These are phyloP conservation scores for Trichoderma sp. DNA, from an alignment of 2,329 filamentous ascomycete genomes.

Conservation along the genomic window DNA sequence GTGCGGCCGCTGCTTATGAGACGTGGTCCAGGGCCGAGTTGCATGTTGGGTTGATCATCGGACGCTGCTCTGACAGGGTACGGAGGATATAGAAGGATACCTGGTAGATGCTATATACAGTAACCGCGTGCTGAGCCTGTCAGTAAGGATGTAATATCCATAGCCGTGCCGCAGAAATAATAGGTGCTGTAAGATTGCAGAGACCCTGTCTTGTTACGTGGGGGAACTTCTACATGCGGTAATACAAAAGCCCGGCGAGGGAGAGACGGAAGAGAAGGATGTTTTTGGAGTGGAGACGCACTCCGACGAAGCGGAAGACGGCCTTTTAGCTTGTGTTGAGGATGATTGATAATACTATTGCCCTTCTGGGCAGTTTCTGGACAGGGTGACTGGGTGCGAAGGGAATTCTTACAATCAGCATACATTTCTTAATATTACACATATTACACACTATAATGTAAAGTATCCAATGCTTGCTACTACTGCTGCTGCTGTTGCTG, in stretches of 20 bases:
- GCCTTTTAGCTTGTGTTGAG: neutral
- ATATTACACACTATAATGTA: no score
- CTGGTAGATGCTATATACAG: neutral
- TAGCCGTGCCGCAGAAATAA: neutral
- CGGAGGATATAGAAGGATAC: neutral
- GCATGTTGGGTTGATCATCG: neutral
- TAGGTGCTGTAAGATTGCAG: no score
- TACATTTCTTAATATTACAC: no score
- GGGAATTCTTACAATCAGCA: no score
- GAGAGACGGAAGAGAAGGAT: neutral
- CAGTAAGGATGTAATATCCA: neutral
- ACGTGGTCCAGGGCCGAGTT: neutral
- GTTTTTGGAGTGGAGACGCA: neutral
- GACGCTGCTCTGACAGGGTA: neutral
- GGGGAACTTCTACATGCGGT: neutral
- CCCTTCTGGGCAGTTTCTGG: slow-evolving; percentile 6
- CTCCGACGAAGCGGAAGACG: neutral
- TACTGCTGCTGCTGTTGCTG: no score
- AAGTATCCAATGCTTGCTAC: no score
- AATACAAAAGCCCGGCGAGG: neutral
- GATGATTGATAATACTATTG: slow-evolving; percentile 16
- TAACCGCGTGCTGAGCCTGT: neutral
- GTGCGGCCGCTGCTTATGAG: neutral
- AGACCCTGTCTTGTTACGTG: neutral
- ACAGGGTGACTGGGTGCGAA: no score